Evolutionary conservation across 352 stramenopile genomes (phyloP), one percentile per base, ranked within the genome.

Genomic region (Pythium sp.): DNA sequence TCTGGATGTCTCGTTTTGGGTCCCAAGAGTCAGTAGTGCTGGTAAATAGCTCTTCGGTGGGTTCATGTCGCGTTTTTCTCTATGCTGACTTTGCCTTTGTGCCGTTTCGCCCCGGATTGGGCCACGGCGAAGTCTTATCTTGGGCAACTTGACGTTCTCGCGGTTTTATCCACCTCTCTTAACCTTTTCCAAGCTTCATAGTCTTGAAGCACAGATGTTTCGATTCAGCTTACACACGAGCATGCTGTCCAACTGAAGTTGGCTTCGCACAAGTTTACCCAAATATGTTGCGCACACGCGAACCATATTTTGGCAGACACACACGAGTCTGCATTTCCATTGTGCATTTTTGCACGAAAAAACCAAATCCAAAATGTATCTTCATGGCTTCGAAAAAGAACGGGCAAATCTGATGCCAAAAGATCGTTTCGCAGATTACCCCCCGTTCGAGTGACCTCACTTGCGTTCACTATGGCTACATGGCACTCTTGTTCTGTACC

Each of bases 401-500:
- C 12, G 5, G n/a, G 9, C 26, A 14, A 28, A 58, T 58, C 26
- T 58, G 14, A 36, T 58, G 53, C 18, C 11, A 9, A 22, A 32
- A 36, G 53, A 38, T 58, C 53, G 53, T 24, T 51, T 51, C 26
- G 53, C 53, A 36, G 53, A 18, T 36, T 22, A 51, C 15, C 55
- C 55, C 54, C 55, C 55, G 20, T 7, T 30, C 0, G 15, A 60
- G 28, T 60, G 55, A 60, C 55, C n/a, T 46, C 28, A 51, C 43
- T 60, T 60, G 28, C 7, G 7, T 43, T 60, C 55, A 26, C 5
- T 60, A 24, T 43, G 55, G 22, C 15, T 60, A 7, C 43, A 34
- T 41, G 54, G 28, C 55, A 60, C 55, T 43, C 54, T 60, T 60
- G 18, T 22, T 43, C 55, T 60, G 55, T 60, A 60, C 28, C 55